Evolutionary conservation across 23 red algal species (phyloP).

Genomic region (Pyropia yezoensis): DNA sequence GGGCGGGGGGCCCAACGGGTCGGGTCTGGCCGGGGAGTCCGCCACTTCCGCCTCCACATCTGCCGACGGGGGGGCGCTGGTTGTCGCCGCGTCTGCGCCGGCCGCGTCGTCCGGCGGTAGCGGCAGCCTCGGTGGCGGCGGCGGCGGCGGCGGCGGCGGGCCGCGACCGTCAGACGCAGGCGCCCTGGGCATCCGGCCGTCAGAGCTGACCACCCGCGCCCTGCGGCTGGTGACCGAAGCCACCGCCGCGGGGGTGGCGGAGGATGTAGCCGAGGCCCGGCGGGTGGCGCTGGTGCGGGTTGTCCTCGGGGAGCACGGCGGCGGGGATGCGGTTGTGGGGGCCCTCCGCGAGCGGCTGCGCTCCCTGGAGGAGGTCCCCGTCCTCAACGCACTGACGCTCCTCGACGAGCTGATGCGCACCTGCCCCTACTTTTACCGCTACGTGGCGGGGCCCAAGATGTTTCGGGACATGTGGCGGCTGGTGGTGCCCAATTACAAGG

Average conservation of each 20-base stretch:
- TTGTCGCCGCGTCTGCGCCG: too few species aligned
- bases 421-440: slow-evolving; percentile 81
- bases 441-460: slow-evolving; percentile 76
- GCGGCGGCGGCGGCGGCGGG: too few species aligned
- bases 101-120: too few species aligned
- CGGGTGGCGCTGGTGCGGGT: slow-evolving; percentile 39
- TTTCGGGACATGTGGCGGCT: slow-evolving; percentile 94
- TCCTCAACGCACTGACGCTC: slow-evolving; percentile 62
- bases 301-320: slow-evolving; percentile 1
- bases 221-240: slow-evolving; percentile 42
- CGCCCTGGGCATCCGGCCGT: too few species aligned
- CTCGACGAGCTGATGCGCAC: slow-evolving; percentile 75
- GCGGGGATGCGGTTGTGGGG: slow-evolving; percentile 50
- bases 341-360: slow-evolving; percentile 80
- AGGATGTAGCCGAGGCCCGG: slow-evolving; percentile 19
- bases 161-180: too few species aligned
- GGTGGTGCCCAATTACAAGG: slow-evolving; percentile 87
- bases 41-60: too few species aligned
- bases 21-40: too few species aligned
- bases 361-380: slow-evolving; percentile 34
- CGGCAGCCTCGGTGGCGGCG: too few species aligned
- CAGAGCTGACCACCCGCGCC: too few species aligned
- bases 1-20: too few species aligned
- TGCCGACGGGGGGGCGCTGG: too few species aligned
- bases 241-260: slow-evolving; percentile 45